A percentile compares a stretch with the other conserved stretches of the same genome.
Evolutionary conservation across 805 yeast species (phyloP).

Genomic region (Yarrowia bubula): DNA sequence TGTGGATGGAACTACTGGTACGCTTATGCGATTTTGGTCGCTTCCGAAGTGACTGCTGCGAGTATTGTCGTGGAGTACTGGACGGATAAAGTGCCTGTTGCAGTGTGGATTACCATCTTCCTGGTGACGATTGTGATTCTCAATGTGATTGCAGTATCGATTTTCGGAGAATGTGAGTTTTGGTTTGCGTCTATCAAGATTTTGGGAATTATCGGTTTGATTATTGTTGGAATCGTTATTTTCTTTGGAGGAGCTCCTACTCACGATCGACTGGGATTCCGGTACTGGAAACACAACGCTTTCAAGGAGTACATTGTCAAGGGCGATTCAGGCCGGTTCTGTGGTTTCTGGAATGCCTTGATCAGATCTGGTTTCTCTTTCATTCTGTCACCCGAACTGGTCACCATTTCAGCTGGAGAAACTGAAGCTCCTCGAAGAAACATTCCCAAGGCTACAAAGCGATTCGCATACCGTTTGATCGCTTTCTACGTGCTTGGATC

Average conservation of each 20-base stretch:
- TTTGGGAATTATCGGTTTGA: slow-evolving; percentile 60
- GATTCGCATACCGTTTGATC: slow-evolving; percentile 70
- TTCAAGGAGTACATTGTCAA: slow-evolving; percentile 50
- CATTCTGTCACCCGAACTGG: slow-evolving; percentile 76
- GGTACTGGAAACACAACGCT: slow-evolving; percentile 49
- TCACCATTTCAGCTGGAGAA: slow-evolving; percentile 84
- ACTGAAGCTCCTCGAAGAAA: slow-evolving; percentile 75
- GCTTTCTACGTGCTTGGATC: slow-evolving; percentile 65
- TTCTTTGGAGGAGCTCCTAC: slow-evolving; percentile 54
- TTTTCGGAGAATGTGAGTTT: slow-evolving; percentile 57
- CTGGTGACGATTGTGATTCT: slow-evolving; percentile 46
- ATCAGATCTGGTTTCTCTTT: slow-evolving; percentile 72
- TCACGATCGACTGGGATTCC: slow-evolving; percentile 55
- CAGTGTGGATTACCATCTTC: slow-evolving; percentile 53
- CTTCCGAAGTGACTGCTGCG: slow-evolving; percentile 48
- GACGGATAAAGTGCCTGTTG: slow-evolving; percentile 49
- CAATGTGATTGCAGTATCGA: slow-evolving; percentile 50
- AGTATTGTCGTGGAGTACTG: slow-evolving; percentile 47
- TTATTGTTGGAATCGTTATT: slow-evolving; percentile 54
- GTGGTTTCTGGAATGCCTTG: slow-evolving; percentile 61
- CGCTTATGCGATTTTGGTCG: slow-evolving; percentile 48
- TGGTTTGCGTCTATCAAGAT: slow-evolving; percentile 65
- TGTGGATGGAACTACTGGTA: slow-evolving; percentile 53
- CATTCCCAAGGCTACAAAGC: slow-evolving; percentile 70
- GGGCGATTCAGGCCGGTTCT: slow-evolving; percentile 61